A percentile compares a stretch with the other conserved stretches of the same genome.
These are phyloP conservation scores for Botrytis paeoniae DNA, from an alignment of 2,329 filamentous ascomycete genomes.

Conservation along the genomic window DNA sequence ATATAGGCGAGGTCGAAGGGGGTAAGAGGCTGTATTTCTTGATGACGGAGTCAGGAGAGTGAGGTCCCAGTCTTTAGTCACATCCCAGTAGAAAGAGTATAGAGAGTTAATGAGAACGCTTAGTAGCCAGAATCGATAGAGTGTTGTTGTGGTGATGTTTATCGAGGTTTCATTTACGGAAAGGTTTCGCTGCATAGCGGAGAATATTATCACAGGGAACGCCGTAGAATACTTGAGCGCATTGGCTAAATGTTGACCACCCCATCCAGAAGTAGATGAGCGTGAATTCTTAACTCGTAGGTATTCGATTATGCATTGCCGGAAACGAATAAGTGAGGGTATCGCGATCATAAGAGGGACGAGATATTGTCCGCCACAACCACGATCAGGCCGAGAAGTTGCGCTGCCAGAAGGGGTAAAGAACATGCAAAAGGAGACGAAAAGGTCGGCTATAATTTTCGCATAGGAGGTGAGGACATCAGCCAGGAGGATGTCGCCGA, in stretches of 20 bases:
- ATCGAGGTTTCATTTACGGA: conserved; percentile 41
- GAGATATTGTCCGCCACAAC: conserved; percentile 73
- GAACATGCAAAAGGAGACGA: conserved; percentile 90
- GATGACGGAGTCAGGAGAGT: conserved; percentile 63
- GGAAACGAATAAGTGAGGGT: conserved; percentile 80
- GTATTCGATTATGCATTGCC: conserved; percentile 91
- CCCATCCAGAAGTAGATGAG: conserved; percentile 56
- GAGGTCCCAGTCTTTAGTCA: conserved; percentile 94
- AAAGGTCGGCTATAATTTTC: conserved; percentile 86
- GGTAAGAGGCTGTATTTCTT: conserved; percentile 39
- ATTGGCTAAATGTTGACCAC: conserved; percentile 87
- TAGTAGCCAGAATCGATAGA: conserved; percentile 63
- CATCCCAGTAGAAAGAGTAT: conserved; percentile 99
- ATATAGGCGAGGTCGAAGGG: conserved; percentile 69
- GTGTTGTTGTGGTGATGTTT: conserved; percentile 41
- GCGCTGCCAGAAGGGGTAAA: conserved; percentile 67
- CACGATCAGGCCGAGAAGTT: conserved; percentile 76
- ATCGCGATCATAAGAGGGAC: conserved; percentile 82
- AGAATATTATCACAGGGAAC: conserved; percentile 85
- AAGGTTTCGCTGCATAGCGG: conserved; percentile 66
- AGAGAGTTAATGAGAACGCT: conserved; percentile 79
- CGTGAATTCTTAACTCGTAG: conserved; percentile 59
- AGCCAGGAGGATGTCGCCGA: conserved; percentile 88
- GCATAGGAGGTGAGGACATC: conserved; percentile 95
- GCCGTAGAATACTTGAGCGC: conserved; percentile 92